Conservation (phyloP, 2,329 filamentous ascomycete genomes). For the Alternaria sp. region DNA sequence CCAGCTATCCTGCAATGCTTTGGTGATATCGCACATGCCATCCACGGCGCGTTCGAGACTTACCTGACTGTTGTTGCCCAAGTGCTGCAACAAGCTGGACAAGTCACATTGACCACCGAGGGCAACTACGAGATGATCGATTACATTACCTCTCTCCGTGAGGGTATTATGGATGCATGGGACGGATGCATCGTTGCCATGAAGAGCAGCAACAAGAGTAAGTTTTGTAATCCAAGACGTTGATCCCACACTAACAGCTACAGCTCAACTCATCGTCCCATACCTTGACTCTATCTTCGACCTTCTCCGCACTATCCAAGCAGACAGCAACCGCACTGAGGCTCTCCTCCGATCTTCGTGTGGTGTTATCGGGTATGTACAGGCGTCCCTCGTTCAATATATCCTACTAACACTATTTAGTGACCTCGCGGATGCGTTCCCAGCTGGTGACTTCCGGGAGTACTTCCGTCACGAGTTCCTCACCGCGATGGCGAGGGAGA, state of each 20-base stretch:
- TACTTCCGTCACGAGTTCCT: constrained; percentile 93
- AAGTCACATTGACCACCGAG: constrained; percentile 78
- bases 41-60: constrained; percentile 87
- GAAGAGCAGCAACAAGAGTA: constrained; percentile 80
- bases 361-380: constrained; percentile 91
- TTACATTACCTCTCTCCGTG: constrained; percentile 91
- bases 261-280: constrained; percentile 73
- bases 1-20: constrained; percentile 98
- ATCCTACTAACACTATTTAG: constrained; percentile 59
- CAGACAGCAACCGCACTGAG: constrained; percentile 88
- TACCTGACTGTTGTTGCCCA: constrained; percentile 92
- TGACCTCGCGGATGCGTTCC: constrained; percentile 93
- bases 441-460: constrained; percentile 81
- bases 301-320: constrained; percentile 79
- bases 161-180: constrained; percentile 99
- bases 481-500: constrained; percentile 87
- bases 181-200: constrained; percentile 94
- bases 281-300: constrained; percentile 87
- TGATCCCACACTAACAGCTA: constrained; percentile 32
- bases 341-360: constrained; percentile 90
- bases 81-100: constrained; percentile 90
- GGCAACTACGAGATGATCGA: constrained; percentile 94
- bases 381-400: constrained; percentile 4
- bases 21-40: constrained; percentile 95
- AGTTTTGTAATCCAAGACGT: constrained; percentile 38